Conservation (phyloP, 2,329 filamentous ascomycete genomes). For the Chalaropsis ovoidea region DNA sequence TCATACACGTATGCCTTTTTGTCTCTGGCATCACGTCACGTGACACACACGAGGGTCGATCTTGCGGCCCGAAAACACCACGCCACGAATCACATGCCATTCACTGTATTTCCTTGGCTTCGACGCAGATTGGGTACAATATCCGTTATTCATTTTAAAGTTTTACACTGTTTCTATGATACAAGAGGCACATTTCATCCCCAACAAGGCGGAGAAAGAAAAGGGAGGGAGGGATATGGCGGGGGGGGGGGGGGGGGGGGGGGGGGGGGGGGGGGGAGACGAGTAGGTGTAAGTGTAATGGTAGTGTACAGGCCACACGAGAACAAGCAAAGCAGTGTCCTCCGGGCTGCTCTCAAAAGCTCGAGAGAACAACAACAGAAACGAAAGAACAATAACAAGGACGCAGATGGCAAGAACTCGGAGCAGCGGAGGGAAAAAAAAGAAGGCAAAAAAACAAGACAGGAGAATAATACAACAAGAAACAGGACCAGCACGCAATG, state of each 20-base stretch:
- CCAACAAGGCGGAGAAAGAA: neutral
- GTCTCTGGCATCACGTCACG: neutral
- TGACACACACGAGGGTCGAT: neutral
- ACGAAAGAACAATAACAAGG: constrained; percentile 5
- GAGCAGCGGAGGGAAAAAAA: neutral
- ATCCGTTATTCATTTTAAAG: constrained; percentile 22
- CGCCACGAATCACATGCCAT: neutral
- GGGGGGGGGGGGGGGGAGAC: too few relatives aligned
- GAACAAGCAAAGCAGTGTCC: neutral
- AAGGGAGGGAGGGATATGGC: neutral
- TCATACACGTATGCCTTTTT: constrained; percentile 9
- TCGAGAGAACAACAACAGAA: constrained; percentile 5
- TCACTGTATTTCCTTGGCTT: neutral
- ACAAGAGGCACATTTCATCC: constrained; percentile 22
- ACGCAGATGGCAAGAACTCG: constrained; percentile 15
- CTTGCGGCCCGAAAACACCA: neutral
- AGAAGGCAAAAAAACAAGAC: constrained; percentile 17
- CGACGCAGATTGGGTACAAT: neutral
- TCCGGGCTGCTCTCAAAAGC: constrained; percentile 16
- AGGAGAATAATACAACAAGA: too few relatives aligned
- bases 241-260: neutral
- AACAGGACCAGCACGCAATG: constrained; percentile 14
- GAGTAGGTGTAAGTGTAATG: constrained; percentile 1
- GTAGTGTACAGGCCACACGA: constrained; percentile 18
- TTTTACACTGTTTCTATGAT: constrained; percentile 25